These are phyloP conservation scores for Eimeria maxima DNA, from an alignment of 169 alveolate genomes.

Conservation along the genomic window DNA sequence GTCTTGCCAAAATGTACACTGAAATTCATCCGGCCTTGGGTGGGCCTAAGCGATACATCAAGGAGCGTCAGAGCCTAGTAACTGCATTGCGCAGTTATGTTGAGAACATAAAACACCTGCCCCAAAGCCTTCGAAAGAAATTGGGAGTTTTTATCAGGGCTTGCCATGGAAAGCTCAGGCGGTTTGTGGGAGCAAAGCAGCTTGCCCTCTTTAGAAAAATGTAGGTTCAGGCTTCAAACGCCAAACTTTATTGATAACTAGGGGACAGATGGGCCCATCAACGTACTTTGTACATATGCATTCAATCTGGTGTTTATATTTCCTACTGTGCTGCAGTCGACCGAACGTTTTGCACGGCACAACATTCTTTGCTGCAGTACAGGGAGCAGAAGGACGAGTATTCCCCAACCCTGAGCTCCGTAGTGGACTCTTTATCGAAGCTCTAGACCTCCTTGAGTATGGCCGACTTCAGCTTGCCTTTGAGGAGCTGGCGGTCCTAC, in stretches of 20 bases:
- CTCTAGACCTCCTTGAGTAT: slow-evolving; percentile 33
- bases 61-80: slow-evolving; percentile 2
- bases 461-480: slow-evolving; percentile 31
- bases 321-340: slow-evolving; percentile 49
- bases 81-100: slow-evolving; percentile 56
- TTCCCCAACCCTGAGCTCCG: slow-evolving; percentile 43
- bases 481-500: slow-evolving; percentile 59
- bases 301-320: background rate
- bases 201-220: background rate
- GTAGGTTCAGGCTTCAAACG: background rate
- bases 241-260: background rate
- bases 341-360: slow-evolving; percentile 67
- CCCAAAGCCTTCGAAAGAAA: slow-evolving; percentile 37
- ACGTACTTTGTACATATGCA: background rate
- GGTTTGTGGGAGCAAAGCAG: slow-evolving; percentile 56
- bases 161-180: slow-evolving; percentile 37
- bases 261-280: background rate
- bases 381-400: slow-evolving; percentile 50
- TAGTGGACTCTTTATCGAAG: slow-evolving; percentile 8
- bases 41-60: slow-evolving; percentile 18
- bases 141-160: background rate
- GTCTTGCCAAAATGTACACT: slow-evolving; percentile 1
- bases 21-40: slow-evolving; percentile 76
- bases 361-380: slow-evolving; percentile 54
- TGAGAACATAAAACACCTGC: slow-evolving; percentile 37